Evolutionary conservation across 495 filamentous ascomycete genomes (phyloP).

Genomic region (Penicillium riverlandense): DNA sequence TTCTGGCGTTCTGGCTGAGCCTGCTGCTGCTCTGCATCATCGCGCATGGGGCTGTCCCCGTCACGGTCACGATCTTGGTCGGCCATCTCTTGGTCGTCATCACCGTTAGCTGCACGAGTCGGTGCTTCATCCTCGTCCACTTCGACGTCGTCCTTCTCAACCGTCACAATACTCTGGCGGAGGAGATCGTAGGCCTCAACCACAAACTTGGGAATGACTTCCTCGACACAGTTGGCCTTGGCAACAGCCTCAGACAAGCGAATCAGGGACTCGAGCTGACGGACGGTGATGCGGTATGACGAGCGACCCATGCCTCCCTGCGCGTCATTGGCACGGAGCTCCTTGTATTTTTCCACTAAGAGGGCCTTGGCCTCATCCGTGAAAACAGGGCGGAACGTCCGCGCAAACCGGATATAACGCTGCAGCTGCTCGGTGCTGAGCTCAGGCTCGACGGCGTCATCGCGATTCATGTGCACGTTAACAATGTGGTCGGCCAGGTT

Average conservation of each 20-base stretch:
- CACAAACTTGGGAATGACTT: constrained; percentile 78
- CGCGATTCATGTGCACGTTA: constrained; percentile 83
- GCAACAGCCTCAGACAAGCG: constrained; percentile 92
- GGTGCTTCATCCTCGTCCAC: constrained; percentile 72
- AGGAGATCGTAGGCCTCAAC: constrained; percentile 85
- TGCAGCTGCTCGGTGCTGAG: constrained; percentile 96
- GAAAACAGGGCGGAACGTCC: constrained; percentile 92
- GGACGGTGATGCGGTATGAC: constrained; percentile 92
- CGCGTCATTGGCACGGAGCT: constrained; percentile 86
- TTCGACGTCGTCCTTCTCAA: constrained; percentile 97
- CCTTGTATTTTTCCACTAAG: constrained; percentile 92
- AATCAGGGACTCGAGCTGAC: constrained; percentile 93
- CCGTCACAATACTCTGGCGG: constrained; percentile 88
- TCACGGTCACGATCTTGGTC: constrained; percentile 46
- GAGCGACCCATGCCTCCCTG: constrained; percentile 91
- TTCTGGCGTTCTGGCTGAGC: constrained; percentile 45
- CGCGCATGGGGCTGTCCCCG: constrained; percentile 64
- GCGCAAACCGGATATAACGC: constrained; percentile 93
- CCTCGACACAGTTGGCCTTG: constrained; percentile 93
- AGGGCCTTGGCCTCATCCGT: constrained; percentile 75
- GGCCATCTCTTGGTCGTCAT: constrained; percentile 33
- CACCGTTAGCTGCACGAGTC: constrained; percentile 6
- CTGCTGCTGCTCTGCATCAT: constrained; percentile 35
- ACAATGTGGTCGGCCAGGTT: constrained; percentile 93
- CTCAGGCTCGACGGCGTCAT: constrained; percentile 83